Percentiles rank a stretch among this genome's conserved stretches.
These are phyloP conservation scores for Trichoderma polysporum DNA, from an alignment of 2,329 filamentous ascomycete species.

Conservation along the genomic window DNA sequence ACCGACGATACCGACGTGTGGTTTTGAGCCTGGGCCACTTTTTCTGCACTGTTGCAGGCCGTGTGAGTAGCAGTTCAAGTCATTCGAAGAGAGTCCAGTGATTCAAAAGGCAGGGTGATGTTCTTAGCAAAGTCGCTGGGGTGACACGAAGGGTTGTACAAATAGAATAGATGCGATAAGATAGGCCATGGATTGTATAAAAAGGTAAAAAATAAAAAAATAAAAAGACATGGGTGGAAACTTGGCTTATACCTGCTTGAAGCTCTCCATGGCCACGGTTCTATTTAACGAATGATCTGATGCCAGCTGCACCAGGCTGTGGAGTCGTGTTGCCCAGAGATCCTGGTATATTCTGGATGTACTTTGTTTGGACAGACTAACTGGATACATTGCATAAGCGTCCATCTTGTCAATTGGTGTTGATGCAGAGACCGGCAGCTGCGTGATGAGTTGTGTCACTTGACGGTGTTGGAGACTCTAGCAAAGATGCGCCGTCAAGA, in stretches of 20 bases:
- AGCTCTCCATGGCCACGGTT: constrained; percentile 33
- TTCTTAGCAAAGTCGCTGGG: neutral
- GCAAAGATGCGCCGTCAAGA: neutral
- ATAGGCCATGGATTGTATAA: neutral
- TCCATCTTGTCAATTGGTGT: constrained; percentile 41
- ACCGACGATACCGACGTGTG: constrained; percentile 66
- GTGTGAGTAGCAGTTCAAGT: constrained; percentile 8
- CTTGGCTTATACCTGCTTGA: constrained; percentile 37
- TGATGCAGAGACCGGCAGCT: neutral
- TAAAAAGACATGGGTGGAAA: neutral
- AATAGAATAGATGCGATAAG: neutral
- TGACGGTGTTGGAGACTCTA: neutral
- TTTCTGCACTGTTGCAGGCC: constrained; percentile 11
- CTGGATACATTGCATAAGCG: constrained; percentile 52
- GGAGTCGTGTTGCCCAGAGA: constrained; percentile 43
- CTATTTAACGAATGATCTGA: constrained; percentile 33
- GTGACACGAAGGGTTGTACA: neutral
- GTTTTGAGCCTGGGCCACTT: constrained; percentile 31
- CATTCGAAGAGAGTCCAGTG: neutral
- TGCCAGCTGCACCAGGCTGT: constrained; percentile 36
- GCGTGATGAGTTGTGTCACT: neutral
- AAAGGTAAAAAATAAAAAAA: neutral
- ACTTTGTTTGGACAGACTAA: constrained; percentile 43
- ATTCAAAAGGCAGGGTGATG: neutral
- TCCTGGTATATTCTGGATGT: constrained; percentile 53